These are phyloP conservation scores for Ceratocystis harringtonii DNA, from an alignment of 2,329 filamentous ascomycete genomes.

Conservation along the genomic window DNA sequence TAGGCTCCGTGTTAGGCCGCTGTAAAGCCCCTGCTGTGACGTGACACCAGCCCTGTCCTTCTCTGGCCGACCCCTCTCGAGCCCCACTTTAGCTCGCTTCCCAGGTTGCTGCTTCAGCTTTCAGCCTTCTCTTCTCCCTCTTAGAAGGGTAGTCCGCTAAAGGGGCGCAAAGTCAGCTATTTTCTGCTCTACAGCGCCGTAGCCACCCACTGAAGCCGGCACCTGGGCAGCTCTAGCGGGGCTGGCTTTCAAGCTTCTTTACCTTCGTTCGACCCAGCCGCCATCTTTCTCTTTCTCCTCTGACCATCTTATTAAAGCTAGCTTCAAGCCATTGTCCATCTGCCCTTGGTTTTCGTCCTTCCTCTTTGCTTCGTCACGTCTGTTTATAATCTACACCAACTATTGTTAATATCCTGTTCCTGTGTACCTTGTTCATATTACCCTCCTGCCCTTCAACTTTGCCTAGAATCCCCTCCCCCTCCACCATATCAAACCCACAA, in stretches of 20 bases:
- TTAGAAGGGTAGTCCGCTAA: too few relatives aligned
- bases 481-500: slow-evolving; percentile 9
- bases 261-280: neutral
- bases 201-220: neutral
- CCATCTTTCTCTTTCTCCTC: neutral
- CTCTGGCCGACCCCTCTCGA: neutral
- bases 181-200: neutral
- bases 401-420: neutral
- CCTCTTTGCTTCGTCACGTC: neutral
- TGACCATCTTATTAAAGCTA: neutral
- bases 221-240: neutral
- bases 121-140: neutral
- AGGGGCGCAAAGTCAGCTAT: neutral
- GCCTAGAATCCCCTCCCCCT: slow-evolving; percentile 15
- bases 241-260: neutral
- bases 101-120: neutral
- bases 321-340: neutral
- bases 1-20: neutral
- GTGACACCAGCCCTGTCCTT: neutral
- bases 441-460: neutral
- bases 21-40: neutral
- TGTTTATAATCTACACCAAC: neutral
- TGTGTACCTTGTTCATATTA: slow-evolving; percentile 1
- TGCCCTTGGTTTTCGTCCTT: neutral
- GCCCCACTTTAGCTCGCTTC: neutral